Percentiles rank a stretch among this genome's conserved stretches.
Evolutionary conservation across 192 early-diverging fungal genomes (phyloP).

Genomic region (Entomortierella parvispora): DNA sequence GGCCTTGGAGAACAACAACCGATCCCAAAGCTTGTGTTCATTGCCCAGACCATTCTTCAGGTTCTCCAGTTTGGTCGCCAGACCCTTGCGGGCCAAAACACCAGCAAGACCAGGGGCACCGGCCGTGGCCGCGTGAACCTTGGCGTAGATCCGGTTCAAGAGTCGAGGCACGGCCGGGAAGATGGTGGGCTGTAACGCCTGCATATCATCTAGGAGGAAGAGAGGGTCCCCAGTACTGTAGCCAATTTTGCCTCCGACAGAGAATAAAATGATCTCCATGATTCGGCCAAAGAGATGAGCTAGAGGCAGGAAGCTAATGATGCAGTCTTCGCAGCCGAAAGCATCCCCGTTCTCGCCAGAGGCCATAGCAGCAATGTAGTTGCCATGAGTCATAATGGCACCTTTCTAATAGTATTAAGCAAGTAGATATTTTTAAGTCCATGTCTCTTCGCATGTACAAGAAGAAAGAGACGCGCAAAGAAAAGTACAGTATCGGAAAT

Average conservation of each 20-base stretch:
- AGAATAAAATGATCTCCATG: constrained; percentile 56
- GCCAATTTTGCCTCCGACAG: constrained; percentile 71
- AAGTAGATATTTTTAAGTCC: no score
- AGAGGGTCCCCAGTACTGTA: constrained; percentile 79
- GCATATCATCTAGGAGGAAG: constrained; percentile 82
- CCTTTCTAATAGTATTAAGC: constrained; percentile 50
- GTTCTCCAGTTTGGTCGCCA: constrained; percentile 66
- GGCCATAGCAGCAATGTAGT: constrained; percentile 64
- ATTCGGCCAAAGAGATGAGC: constrained; percentile 88
- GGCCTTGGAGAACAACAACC: constrained; percentile 81
- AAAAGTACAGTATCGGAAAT: not conserved
- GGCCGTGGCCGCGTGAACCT: constrained; percentile 65
- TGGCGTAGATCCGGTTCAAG: constrained; percentile 88
- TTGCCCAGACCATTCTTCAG: constrained; percentile 66
- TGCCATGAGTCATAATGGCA: constrained; percentile 78
- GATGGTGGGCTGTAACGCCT: constrained; percentile 80
- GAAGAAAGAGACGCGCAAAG: not conserved
- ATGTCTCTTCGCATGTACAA: no score
- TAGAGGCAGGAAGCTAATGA: constrained; percentile 81
- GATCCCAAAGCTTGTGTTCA: constrained; percentile 87
- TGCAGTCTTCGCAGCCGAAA: not conserved
- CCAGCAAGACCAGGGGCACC: constrained; percentile 68
- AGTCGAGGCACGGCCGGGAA: constrained; percentile 87
- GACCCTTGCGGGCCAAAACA: constrained; percentile 64
- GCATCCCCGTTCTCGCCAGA: not conserved